Evolutionary conservation across 2,329 filamentous ascomycete species (phyloP).

Genomic region (Sarocladium kiliense): DNA sequence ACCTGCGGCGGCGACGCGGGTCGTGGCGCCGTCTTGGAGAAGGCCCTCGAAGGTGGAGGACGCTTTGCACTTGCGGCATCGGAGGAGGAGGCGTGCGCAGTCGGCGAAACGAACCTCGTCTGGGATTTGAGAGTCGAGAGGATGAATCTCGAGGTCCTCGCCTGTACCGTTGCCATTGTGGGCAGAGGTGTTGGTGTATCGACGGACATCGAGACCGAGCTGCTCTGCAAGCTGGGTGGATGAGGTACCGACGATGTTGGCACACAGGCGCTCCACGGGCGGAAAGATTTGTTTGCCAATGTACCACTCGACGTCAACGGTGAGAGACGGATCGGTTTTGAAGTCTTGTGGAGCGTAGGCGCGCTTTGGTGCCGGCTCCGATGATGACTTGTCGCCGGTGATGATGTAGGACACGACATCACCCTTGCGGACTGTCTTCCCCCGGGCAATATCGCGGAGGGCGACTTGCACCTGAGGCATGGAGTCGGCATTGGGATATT

Average conservation of each 20-base stretch:
- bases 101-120: slow-evolving; percentile 86
- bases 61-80: slow-evolving; percentile 75
- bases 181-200: slow-evolving; percentile 55
- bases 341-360: slow-evolving; percentile 82
- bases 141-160: slow-evolving; percentile 71
- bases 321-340: slow-evolving; percentile 68
- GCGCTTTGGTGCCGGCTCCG: slow-evolving; percentile 75
- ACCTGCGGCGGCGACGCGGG: slow-evolving; percentile 66
- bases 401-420: slow-evolving; percentile 97
- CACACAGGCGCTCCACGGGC: slow-evolving; percentile 94
- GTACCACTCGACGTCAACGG: slow-evolving; percentile 96
- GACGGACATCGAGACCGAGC: slow-evolving; percentile 82
- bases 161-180: slow-evolving; percentile 43
- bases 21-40: slow-evolving; percentile 36
- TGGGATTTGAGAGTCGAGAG: slow-evolving; percentile 89
- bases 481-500: slow-evolving; percentile 88
- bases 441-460: slow-evolving; percentile 77
- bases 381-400: slow-evolving; percentile 64
- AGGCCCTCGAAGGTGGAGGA: slow-evolving; percentile 74
- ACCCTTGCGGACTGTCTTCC: slow-evolving; percentile 84
- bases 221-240: slow-evolving; percentile 87
- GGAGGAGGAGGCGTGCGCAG: slow-evolving; percentile 69
- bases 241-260: slow-evolving; percentile 90
- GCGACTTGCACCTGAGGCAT: slow-evolving; percentile 99
- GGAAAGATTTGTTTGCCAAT: slow-evolving; percentile 98